A percentile compares a stretch with the other conserved stretches of the same genome.
Evolutionary conservation across 2,329 filamentous ascomycete species (phyloP).

Genomic region (Aspergillus bombycis): DNA sequence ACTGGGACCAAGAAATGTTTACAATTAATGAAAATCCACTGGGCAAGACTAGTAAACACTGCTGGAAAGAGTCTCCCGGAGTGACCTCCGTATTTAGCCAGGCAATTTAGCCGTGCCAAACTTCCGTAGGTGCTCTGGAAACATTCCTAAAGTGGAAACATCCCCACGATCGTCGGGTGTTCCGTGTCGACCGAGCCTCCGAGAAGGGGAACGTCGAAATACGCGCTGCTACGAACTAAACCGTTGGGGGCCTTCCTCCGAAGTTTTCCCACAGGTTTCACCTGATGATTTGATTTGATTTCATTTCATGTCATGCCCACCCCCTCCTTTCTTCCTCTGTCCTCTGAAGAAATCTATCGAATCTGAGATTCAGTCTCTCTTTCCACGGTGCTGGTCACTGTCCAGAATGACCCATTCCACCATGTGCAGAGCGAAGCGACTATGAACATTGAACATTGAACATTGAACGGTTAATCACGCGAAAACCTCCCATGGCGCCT

Average conservation of each 20-base stretch:
- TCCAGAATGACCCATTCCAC: background rate
- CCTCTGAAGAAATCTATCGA: background rate
- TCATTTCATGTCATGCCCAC: background rate
- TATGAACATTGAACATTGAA: background rate
- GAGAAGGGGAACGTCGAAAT: background rate
- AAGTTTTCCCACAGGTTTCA: constrained; percentile 5
- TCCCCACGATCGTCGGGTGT: background rate
- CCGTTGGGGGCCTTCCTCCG: background rate
- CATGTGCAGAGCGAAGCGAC: background rate
- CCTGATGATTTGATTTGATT: background rate
- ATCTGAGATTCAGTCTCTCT: background rate
- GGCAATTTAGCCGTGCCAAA: background rate
- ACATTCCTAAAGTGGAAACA: background rate
- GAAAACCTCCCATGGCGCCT: background rate
- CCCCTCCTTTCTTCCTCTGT: background rate
- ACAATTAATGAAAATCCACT: no score
- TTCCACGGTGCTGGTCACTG: background rate
- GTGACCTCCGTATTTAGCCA: background rate
- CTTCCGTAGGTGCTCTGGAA: background rate
- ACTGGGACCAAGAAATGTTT: no score
- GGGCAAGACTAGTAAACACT: no score
- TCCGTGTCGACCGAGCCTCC: background rate
- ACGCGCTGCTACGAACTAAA: background rate
- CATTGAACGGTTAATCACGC: background rate
- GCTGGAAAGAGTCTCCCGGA: background rate